Percentiles rank a stretch among this genome's conserved stretches.
phyloP scores from a whole-genome alignment of 306 rosid species.

The Dicorynia guianensis region DNA sequence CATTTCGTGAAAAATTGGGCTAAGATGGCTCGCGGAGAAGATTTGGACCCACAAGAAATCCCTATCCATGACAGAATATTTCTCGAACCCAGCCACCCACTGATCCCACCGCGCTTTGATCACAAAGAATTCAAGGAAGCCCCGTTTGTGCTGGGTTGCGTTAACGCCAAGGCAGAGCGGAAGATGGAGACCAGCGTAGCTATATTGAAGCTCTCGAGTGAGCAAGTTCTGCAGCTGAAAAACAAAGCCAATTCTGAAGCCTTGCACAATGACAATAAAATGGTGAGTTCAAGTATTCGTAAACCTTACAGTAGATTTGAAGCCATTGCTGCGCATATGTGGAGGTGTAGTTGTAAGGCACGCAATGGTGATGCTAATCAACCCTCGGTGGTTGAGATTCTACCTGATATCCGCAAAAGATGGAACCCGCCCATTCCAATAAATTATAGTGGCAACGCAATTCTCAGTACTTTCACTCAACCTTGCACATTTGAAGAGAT shows the following conservation, averaged over 20 bases:
- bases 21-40: background rate
- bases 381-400: background rate
- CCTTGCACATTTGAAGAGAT: background rate
- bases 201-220: background rate
- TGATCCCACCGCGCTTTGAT: background rate
- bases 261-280: background rate
- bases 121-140: background rate
- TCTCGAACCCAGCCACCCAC: background rate
- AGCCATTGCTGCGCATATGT: background rate
- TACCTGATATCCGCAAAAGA: background rate
- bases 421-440: background rate
- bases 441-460: background rate
- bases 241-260: background rate
- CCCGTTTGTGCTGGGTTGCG: background rate
- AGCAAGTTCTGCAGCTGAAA: background rate
- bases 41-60: background rate
- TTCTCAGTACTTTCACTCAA: background rate
- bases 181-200: background rate
- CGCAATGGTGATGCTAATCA: background rate
- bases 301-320: background rate
- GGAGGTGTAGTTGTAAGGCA: background rate
- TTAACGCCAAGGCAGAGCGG: background rate
- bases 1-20: background rate
- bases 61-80: background rate
- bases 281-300: background rate